Base-by-base conservation (phyloP, 176 grass and related monocot species). In the Tillandsia fasciculata region DNA sequence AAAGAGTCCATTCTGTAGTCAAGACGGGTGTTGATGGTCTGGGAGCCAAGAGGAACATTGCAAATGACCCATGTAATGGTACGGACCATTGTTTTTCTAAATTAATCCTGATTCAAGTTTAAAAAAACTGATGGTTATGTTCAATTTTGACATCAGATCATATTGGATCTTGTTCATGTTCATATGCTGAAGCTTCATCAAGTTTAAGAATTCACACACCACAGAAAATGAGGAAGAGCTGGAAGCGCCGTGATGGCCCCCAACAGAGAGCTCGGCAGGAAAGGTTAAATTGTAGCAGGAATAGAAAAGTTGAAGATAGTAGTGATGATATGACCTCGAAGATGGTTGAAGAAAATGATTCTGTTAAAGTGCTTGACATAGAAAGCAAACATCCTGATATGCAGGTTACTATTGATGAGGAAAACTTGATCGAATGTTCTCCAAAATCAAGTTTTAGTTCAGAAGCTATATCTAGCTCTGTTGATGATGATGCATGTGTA, bases 251-350 rank as follows among this genome's bases (percentile, higher is more conserved):
- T 48, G 86, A 83, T 65, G 86, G 77, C 52, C 71, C 74, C 24
- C 94, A 99, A 70, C 94, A 93, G 79, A 84, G 74, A 52, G 87
- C 87, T 86, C 89, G 89, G 9, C 86, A 99, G 57, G 94, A 99
- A 67, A 79, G 87, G 50, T 70, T 99, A 56, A 91, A 93, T 47
- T 82, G 69, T 11, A 90, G 89, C 66, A 84, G 89, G 77, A 99
- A 88, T 68, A 89, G 83, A 52, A 78, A 85, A 48, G 71, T 14
- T 50, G 84, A 89, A 78, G 69, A 65, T 76, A 68, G 85, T 49
- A 69, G 81, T 74, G 86, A 88, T 76, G 87, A 93, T 69, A 90
- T 92, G 94, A 79, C 78, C 70, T 81, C 87, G 26, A 92, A 90
- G 75, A 90, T 97, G 89, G 76, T 83, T 57, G 87, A 93, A 73